A percentile compares a stretch with the other conserved stretches of the same genome.
These are phyloP conservation scores for Chlorella sp. DNA, from an alignment of 139 green algal species.

Conservation along the genomic window DNA sequence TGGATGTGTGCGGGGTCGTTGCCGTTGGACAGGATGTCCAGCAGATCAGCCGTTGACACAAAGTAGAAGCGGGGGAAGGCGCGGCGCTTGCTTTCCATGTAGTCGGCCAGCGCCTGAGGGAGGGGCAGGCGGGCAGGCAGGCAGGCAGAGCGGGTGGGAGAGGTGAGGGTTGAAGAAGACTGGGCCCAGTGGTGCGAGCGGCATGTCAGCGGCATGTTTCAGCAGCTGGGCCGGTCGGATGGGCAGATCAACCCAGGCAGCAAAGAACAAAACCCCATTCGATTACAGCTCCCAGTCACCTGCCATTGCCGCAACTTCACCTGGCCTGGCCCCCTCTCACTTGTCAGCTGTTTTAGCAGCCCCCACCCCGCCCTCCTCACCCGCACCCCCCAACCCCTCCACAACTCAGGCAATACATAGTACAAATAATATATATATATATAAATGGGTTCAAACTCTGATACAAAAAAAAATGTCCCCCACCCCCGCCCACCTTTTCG, in stretches of 20 bases:
- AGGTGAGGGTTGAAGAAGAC: conserved; percentile 30
- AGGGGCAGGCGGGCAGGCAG: conserved; percentile 72
- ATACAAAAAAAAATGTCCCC: too few relatives aligned
- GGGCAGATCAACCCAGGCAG: not conserved
- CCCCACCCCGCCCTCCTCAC: not conserved
- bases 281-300: too few relatives aligned
- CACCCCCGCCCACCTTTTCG: conserved; percentile 74
- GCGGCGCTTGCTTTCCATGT: conserved; percentile 92
- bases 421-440: not conserved
- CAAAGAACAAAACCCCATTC: too few relatives aligned
- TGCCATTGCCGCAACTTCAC: too few relatives aligned
- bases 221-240: not conserved
- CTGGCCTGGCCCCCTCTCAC: too few relatives aligned
- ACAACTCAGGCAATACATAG: too few relatives aligned
- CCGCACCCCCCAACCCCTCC: not conserved
- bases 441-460: too few relatives aligned
- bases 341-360: too few relatives aligned
- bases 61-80: conserved; percentile 97
- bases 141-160: conserved; percentile 51
- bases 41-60: conserved; percentile 87
- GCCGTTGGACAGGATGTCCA: conserved; percentile 90
- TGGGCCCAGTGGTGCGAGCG: conserved; percentile 66
- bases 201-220: not conserved
- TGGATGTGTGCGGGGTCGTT: conserved; percentile 74
- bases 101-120: conserved; percentile 65